These are phyloP conservation scores for Cladosporium oxysporum DNA, from an alignment of 2,329 filamentous ascomycete genomes.

Conservation along the genomic window DNA sequence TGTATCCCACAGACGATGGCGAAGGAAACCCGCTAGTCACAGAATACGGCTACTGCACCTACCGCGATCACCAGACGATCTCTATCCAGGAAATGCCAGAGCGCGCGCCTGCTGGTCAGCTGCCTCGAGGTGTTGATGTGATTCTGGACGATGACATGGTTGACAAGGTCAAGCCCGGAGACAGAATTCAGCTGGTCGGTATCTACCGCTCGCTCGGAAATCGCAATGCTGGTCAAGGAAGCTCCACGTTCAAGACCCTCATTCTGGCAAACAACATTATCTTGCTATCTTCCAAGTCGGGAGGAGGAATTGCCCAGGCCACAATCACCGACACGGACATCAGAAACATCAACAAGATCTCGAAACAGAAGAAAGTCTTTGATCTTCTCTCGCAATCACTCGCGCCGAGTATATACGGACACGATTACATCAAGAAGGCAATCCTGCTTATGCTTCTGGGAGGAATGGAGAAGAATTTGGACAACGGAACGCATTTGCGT, in stretches of 20 bases:
- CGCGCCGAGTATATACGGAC: slow-evolving; percentile 93
- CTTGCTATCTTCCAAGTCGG: slow-evolving; percentile 90
- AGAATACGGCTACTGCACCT: slow-evolving; percentile 94
- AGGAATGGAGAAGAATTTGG: slow-evolving; percentile 97
- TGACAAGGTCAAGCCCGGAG: slow-evolving; percentile 90
- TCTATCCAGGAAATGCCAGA: slow-evolving; percentile 99
- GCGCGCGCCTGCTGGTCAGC: slow-evolving; percentile 88
- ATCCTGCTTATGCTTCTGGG: slow-evolving; percentile 93
- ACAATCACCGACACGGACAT: slow-evolving; percentile 96
- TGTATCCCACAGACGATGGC: slow-evolving; percentile 92
- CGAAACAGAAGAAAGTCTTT: slow-evolving; percentile 92
- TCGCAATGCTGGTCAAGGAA: slow-evolving; percentile 85
- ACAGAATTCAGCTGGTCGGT: slow-evolving; percentile 94
- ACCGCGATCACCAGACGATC: slow-evolving; percentile 94
- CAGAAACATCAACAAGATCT: slow-evolving; percentile 95
- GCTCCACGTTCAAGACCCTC: slow-evolving; percentile 90
- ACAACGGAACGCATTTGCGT: slow-evolving; percentile 95
- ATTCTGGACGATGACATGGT: slow-evolving; percentile 96
- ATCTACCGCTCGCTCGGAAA: slow-evolving; percentile 94
- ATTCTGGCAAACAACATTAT: slow-evolving; percentile 95
- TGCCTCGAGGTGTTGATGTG: slow-evolving; percentile 93
- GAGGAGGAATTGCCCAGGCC: slow-evolving; percentile 87
- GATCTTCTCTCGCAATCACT: slow-evolving; percentile 91
- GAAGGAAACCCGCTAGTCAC: slow-evolving; percentile 90
- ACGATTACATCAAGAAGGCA: slow-evolving; percentile 97